These are phyloP conservation scores for Wickerhamiella siamensis DNA, from an alignment of 805 yeast genomes.

Conservation along the genomic window DNA sequence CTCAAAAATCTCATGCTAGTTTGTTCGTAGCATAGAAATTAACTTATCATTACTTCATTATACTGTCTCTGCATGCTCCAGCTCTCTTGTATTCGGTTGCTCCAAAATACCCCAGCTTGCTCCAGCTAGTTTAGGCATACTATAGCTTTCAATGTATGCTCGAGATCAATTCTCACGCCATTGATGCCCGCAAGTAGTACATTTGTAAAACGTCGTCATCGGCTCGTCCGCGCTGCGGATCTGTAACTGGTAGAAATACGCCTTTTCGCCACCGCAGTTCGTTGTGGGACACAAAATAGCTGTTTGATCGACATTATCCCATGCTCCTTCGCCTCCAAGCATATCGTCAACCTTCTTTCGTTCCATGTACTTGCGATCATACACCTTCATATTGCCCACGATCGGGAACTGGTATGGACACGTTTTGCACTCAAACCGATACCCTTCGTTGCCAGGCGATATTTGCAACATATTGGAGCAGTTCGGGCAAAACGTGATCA, in stretches of 20 bases:
- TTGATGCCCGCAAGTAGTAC: conserved; percentile 83
- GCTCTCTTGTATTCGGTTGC: too few species aligned
- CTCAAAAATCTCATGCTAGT: conserved; percentile 25
- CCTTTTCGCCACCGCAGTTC: conserved; percentile 73
- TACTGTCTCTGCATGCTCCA: too few species aligned
- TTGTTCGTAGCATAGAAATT: background rate
- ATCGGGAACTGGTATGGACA: conserved; percentile 94
- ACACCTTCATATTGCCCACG: conserved; percentile 58
- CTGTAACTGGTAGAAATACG: conserved; percentile 92
- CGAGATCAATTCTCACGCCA: conserved; percentile 93
- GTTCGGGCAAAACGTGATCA: conserved; percentile 91
- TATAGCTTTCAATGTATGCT: too few species aligned
- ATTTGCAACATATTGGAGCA: conserved; percentile 83
- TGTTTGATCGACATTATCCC: conserved; percentile 98
- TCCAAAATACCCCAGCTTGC: too few species aligned
- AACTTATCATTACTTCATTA: too few species aligned
- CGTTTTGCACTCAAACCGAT: conserved; percentile 74
- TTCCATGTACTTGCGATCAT: conserved; percentile 67
- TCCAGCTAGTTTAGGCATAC: too few species aligned
- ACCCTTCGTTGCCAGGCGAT: conserved; percentile 41
- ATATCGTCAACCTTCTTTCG: conserved; percentile 93
- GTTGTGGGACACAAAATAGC: conserved; percentile 84
- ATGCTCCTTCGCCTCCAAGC: conserved; percentile 90
- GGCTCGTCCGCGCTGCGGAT: conserved; percentile 98
- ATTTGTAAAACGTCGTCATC: conserved; percentile 95